phyloP scores from a whole-genome alignment of 1,139 yeast species.

The Zygosaccharomyces sapae region DNA sequence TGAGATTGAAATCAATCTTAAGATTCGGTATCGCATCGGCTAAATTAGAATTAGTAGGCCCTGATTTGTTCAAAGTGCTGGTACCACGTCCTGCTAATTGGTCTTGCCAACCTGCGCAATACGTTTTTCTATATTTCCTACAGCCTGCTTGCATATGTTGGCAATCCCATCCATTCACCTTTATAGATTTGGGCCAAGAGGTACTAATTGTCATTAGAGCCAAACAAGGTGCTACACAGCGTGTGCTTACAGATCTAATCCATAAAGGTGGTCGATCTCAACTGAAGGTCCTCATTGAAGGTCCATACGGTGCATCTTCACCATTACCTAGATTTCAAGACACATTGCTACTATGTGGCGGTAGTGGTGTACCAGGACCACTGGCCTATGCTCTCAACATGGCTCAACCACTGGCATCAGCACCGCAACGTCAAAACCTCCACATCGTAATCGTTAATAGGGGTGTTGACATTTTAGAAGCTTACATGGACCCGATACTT shows the following conservation, averaged over 20 bases:
- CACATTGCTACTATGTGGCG: constrained; percentile 58
- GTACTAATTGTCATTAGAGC: constrained; percentile 45
- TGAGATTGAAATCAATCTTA: constrained; percentile 48
- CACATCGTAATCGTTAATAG: constrained; percentile 48
- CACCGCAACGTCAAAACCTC: constrained; percentile 33
- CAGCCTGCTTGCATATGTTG: constrained; percentile 44
- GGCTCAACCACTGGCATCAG: constrained; percentile 15
- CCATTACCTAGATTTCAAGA: constrained; percentile 55
- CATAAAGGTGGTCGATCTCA: constrained; percentile 19
- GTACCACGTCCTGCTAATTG: constrained; percentile 32
- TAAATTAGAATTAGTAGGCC: constrained; percentile 44
- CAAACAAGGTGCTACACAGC: constrained; percentile 45
- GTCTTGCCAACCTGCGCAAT: constrained; percentile 34
- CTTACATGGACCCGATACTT: constrained; percentile 34
- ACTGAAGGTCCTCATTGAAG: constrained; percentile 49
- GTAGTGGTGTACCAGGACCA: constrained; percentile 71
- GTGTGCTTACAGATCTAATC: constrained; percentile 33
- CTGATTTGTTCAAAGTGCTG: constrained; percentile 37
- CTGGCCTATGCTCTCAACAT: constrained; percentile 35
- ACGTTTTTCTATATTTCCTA: constrained; percentile 29
- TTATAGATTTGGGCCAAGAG: constrained; percentile 40
- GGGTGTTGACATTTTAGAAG: constrained; percentile 41
- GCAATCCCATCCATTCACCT: constrained; percentile 73
- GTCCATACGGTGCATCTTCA: constrained; percentile 56
- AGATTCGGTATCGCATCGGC: constrained; percentile 48